These are phyloP conservation scores for Senna tora DNA, from an alignment of 306 rosid genomes.

Conservation along the genomic window DNA sequence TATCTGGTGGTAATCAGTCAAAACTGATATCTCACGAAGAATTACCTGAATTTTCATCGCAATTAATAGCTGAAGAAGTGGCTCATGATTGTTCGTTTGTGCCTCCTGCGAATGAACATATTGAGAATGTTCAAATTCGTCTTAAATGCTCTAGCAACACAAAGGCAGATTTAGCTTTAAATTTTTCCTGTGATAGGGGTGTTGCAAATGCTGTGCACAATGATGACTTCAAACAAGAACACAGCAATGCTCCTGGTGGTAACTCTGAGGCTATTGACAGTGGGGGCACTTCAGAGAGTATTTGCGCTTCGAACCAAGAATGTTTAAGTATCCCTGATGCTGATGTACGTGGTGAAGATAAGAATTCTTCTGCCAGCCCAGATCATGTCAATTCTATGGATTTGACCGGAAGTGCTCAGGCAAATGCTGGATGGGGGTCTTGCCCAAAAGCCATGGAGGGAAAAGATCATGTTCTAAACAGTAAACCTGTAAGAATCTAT, in stretches of 20 bases:
- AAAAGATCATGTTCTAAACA: slow-evolving; percentile 31
- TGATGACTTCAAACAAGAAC: slow-evolving; percentile 26
- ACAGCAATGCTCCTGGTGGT: slow-evolving; percentile 9
- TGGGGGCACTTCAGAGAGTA: slow-evolving; percentile 19
- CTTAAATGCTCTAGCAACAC: neutral
- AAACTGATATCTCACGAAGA: slow-evolving; percentile 25
- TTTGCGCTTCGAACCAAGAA: slow-evolving; percentile 31
- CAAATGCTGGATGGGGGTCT: slow-evolving; percentile 31
- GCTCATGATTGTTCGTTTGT: slow-evolving; percentile 15
- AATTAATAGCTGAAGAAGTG: neutral
- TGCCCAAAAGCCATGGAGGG: slow-evolving; percentile 25
- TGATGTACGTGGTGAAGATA: slow-evolving; percentile 29
- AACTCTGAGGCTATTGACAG: slow-evolving; percentile 5
- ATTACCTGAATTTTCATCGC: slow-evolving; percentile 29
- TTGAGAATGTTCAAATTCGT: neutral
- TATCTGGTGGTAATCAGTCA: slow-evolving; percentile 29
- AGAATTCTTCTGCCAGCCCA: neutral
- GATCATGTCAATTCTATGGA: slow-evolving; percentile 26
- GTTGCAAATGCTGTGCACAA: slow-evolving; percentile 22
- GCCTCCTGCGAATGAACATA: neutral
- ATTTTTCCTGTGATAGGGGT: slow-evolving; percentile 32
- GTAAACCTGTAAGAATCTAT: slow-evolving; percentile 50
- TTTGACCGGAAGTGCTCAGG: slow-evolving; percentile 14
- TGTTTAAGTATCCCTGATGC: slow-evolving; percentile 43
- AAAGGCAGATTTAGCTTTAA: slow-evolving; percentile 1